A percentile compares a stretch with the other conserved stretches of the same genome.
phyloP scores from a whole-genome alignment of 2,329 filamentous ascomycete species.

The Helotiales sp. region DNA sequence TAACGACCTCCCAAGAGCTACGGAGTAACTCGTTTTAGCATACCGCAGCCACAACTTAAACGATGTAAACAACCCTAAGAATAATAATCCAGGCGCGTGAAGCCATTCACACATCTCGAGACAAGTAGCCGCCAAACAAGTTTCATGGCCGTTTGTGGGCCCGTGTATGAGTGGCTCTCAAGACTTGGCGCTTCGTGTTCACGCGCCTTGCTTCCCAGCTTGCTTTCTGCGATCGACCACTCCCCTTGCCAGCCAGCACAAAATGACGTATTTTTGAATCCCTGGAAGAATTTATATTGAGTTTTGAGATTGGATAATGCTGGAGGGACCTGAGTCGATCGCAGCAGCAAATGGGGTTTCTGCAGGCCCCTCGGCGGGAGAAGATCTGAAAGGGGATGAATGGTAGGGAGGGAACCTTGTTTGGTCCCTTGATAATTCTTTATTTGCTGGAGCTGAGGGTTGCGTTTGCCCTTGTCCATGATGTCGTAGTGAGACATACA shows the following conservation, averaged over 20 bases:
- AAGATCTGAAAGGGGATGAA: not conserved
- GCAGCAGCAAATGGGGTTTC: not conserved
- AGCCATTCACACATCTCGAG: not conserved
- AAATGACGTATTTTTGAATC: not conserved
- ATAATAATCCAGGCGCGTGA: not conserved
- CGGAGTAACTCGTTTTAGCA: too few relatives aligned
- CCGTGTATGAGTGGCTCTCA: not conserved
- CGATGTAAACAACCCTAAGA: not conserved
- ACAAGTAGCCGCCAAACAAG: not conserved
- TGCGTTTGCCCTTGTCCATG: not conserved
- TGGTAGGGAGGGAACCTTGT: slow-evolving; percentile 1
- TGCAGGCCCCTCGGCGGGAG: too few relatives aligned
- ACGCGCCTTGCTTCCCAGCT: slow-evolving; percentile 2
- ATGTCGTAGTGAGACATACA: slow-evolving; percentile 12
- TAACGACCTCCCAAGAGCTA: too few relatives aligned
- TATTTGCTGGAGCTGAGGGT: not conserved
- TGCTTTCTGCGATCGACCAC: slow-evolving; percentile 7
- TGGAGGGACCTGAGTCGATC: not conserved
- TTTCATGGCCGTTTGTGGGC: not conserved
- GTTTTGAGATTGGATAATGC: not conserved
- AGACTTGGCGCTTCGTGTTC: not conserved
- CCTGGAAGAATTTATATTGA: not conserved
- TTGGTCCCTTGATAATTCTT: not conserved
- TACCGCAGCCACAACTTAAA: too few relatives aligned
- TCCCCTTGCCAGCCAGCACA: not conserved